phyloP scores from a whole-genome alignment of 1,284 basidiomycete genomes.

The Clitocybe nebularis region DNA sequence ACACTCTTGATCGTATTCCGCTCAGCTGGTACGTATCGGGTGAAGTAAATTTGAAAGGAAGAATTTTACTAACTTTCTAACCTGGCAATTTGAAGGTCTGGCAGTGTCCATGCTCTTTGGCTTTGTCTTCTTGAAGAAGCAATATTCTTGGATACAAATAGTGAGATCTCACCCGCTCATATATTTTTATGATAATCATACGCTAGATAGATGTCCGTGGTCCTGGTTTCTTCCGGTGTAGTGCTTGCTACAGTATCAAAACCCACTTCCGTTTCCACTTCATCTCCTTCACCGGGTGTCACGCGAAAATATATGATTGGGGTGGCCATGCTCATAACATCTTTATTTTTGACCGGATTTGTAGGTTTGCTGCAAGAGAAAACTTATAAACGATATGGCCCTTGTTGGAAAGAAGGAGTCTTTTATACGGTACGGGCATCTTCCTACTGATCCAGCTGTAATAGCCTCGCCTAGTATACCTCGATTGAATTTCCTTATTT shows the following conservation, averaged over 20 bases:
- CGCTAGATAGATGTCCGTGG: constrained; percentile 54
- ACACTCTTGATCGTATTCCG: constrained; percentile 87
- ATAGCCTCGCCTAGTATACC: not conserved
- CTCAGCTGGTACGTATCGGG: constrained; percentile 62
- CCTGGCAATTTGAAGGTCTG: constrained; percentile 56
- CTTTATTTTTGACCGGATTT: constrained; percentile 70
- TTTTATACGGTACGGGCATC: constrained; percentile 68
- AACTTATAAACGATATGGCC: constrained; percentile 70
- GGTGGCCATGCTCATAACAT: constrained; percentile 67
- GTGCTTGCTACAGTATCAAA: constrained; percentile 71
- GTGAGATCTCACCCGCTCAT: constrained; percentile 36
- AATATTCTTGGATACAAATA: constrained; percentile 62
- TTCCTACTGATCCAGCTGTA: not conserved
- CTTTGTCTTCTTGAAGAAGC: constrained; percentile 49
- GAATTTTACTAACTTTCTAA: not conserved
- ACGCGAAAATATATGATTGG: constrained; percentile 58
- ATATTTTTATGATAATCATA: not conserved
- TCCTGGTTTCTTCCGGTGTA: constrained; percentile 73
- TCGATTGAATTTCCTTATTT: too few relatives aligned
- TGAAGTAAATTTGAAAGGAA: constrained; percentile 4
- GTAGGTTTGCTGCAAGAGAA: constrained; percentile 81
- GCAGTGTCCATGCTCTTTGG: constrained; percentile 70
- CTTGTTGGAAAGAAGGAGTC: constrained; percentile 82
- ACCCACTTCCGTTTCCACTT: constrained; percentile 36
- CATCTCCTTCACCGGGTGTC: constrained; percentile 30